Percentiles rank a stretch among this genome's conserved stretches.
These are phyloP conservation scores for Epicoccum nigrum DNA, from an alignment of 2,329 filamentous ascomycete species.

Conservation along the genomic window DNA sequence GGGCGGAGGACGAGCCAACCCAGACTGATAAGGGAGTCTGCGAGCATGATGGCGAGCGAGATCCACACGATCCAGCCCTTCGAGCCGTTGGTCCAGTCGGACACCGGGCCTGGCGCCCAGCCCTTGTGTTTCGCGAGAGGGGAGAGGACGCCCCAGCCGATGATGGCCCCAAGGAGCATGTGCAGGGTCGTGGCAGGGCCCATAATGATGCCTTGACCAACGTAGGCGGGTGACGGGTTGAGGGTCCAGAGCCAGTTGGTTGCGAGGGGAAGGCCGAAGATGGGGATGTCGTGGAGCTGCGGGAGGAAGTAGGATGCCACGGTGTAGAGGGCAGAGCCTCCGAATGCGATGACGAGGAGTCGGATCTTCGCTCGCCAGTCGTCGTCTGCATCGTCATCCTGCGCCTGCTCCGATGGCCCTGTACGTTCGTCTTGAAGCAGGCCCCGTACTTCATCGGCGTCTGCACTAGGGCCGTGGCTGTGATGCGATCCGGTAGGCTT, in stretches of 20 bases:
- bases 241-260: constrained; percentile 90
- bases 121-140: constrained; percentile 83
- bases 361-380: constrained; percentile 69
- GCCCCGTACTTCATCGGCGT: constrained; percentile 43
- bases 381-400: constrained; percentile 43
- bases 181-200: constrained; percentile 92
- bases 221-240: constrained; percentile 95
- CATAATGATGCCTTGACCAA: constrained; percentile 99
- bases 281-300: constrained; percentile 79
- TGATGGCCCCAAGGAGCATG: constrained; percentile 87
- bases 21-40: constrained; percentile 87
- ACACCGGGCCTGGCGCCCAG: constrained; percentile 87
- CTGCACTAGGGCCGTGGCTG: constrained; percentile 9
- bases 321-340: constrained; percentile 67
- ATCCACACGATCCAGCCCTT: constrained; percentile 99
- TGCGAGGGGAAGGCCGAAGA: constrained; percentile 79
- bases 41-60: constrained; percentile 94
- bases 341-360: constrained; percentile 65
- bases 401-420: constrained; percentile 25
- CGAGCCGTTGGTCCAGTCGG: constrained; percentile 89
- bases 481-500: constrained; percentile 14
- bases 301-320: constrained; percentile 90
- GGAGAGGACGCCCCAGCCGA: constrained; percentile 91
- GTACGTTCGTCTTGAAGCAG: constrained; percentile 39
- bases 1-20: constrained; percentile 76